Evolutionary conservation across 805 yeast species (phyloP).

Genomic region (Pichia rugopelliculosa): DNA sequence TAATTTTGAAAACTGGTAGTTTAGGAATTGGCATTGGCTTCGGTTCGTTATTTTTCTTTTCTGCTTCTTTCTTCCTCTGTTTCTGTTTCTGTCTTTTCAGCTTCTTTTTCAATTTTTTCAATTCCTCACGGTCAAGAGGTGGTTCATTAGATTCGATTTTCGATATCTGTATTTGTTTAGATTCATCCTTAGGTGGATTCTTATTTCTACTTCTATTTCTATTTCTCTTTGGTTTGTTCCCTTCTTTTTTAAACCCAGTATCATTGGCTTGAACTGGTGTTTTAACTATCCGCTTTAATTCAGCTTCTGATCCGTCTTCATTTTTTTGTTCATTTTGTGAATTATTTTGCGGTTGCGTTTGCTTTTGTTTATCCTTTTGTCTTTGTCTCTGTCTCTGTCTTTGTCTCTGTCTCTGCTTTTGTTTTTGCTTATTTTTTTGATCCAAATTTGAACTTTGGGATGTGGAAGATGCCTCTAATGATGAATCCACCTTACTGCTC

Average conservation of each 20-base stretch:
- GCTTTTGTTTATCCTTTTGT: background rate
- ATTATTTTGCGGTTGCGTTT: background rate
- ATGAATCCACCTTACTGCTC: background rate
- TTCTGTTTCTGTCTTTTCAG: slow-evolving; percentile 1
- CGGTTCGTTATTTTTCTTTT: background rate
- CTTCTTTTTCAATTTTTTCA: background rate
- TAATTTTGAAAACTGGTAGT: slow-evolving; percentile 22
- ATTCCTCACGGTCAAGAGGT: background rate
- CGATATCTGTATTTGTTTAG: background rate
- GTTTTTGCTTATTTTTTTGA: background rate
- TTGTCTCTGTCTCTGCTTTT: background rate
- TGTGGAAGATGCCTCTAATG: background rate
- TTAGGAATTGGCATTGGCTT: background rate
- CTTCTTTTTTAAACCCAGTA: background rate
- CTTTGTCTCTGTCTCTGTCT: background rate
- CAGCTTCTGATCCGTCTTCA: background rate
- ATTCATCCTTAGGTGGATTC: background rate
- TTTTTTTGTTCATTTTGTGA: background rate
- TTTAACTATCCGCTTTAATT: background rate
- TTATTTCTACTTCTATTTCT: background rate
- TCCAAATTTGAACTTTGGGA: background rate
- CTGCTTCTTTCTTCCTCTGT: background rate
- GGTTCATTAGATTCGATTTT: background rate
- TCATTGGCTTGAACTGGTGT: background rate
- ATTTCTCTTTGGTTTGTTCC: background rate